A percentile compares a stretch with the other conserved stretches of the same genome.
phyloP scores from a whole-genome alignment of 2,329 filamentous ascomycete genomes.

The Fusarium haematococcum region DNA sequence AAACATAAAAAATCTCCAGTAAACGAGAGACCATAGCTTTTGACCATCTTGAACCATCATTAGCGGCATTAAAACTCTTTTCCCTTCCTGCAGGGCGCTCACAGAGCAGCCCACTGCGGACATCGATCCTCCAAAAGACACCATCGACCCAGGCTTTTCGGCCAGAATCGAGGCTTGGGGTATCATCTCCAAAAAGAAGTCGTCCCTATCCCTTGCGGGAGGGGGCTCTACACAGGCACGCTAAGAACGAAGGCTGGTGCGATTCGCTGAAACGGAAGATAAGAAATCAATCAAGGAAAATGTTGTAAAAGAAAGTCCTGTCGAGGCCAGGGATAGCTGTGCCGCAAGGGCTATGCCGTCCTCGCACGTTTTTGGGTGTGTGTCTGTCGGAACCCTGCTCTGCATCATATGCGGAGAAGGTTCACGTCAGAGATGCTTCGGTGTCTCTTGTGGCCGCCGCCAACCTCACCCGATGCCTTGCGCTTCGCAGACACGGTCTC shows the following conservation, averaged over 20 bases:
- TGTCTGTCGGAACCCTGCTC: constrained; percentile 16
- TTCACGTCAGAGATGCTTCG: constrained; percentile 70
- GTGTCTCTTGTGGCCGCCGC: constrained; percentile 65
- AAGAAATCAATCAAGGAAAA: constrained; percentile 32
- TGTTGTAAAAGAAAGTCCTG: constrained; percentile 32
- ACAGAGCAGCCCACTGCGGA: constrained; percentile 33
- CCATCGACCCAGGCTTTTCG: constrained; percentile 29
- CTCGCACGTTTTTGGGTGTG: constrained; percentile 55
- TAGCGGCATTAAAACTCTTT: constrained; percentile 36
- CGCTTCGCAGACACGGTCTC: constrained; percentile 64
- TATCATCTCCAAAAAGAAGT: constrained; percentile 40
- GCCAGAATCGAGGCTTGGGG: constrained; percentile 34
- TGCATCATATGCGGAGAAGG: constrained; percentile 57
- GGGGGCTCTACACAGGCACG: constrained; percentile 37
- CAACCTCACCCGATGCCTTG: constrained; percentile 62
- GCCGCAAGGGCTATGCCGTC: constrained; percentile 55
- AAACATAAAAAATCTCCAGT: constrained; percentile 32
- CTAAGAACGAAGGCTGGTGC: constrained; percentile 28
- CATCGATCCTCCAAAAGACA: constrained; percentile 37
- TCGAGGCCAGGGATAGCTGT: constrained; percentile 58
- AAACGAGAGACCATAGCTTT: constrained; percentile 31
- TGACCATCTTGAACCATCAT: constrained; percentile 35
- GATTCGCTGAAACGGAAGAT: constrained; percentile 28
- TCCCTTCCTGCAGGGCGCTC: constrained; percentile 19
- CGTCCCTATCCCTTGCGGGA: constrained; percentile 30